Base-by-base conservation (phyloP, 208 protist genomes). In the Porcisia hertigi region DNA sequence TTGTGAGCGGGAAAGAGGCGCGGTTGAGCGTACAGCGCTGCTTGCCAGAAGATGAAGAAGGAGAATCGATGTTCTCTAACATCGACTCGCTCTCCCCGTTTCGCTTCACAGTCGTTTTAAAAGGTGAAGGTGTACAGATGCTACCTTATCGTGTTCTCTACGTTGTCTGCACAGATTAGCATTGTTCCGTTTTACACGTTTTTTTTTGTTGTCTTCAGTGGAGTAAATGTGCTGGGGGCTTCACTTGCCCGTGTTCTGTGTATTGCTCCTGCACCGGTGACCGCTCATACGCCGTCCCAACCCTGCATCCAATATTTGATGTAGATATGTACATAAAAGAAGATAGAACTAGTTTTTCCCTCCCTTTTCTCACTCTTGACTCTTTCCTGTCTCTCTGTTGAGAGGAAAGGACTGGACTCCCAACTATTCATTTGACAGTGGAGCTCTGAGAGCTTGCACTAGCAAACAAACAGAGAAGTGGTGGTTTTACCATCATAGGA, bases 21-120 rank as follows among this genome's bases (percentile, higher is more conserved):
- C 66, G 69, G 2, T 54, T 82, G 3, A 64, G 57, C 18, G 69
- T 82, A 5, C 73, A 78, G 69, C 72, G 54, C 25, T 47, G 60
- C 2, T 25, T 52, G 30, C 41, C 25, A 63, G 66, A 54, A 18
- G 36, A 43, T n/a, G 54, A 64, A 1, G 69, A 71, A 20, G 36
- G 11, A 55, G 65, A 58, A 41, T 57, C 11, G 14, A 14, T 14
- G 14, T 4, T 34, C 23, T 30, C 7, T 36, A 60, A 55, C 45
- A 43, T 30, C 47, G 34, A 69, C 25, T 65, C 78, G 16, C 60
- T 75, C 6, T 82, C 77, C 25, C 78, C 78, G 6, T 71, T 82
- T 39, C 78, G 73, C 16, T 82, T 82, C 25, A 78, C 78, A 25
- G 41, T 82, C 3, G 69, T 67, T 3, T 59, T 82, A 58, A 82